Conservation (phyloP, 202 grass and related monocot species). For the Schoenoplectus tabernaemontani region DNA sequence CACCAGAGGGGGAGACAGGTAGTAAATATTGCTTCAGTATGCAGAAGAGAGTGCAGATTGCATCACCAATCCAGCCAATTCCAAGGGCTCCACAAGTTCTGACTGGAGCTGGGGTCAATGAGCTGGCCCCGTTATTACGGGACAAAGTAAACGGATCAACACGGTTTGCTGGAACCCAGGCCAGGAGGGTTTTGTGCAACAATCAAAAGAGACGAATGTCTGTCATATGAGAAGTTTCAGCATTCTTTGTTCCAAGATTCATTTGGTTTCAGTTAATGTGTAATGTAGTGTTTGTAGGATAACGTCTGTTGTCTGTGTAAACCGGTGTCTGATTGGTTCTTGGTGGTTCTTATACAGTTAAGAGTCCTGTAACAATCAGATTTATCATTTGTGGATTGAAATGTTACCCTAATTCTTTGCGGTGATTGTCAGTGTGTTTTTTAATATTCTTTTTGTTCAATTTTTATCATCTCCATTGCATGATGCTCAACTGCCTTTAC, state of each 20-base stretch:
- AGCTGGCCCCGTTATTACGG: conserved; percentile 26
- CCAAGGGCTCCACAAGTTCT: background rate
- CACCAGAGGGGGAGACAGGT: background rate
- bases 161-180: background rate
- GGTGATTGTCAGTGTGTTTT: background rate
- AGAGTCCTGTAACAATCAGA: background rate
- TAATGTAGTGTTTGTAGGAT: conserved; percentile 2
- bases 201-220: conserved; percentile 23
- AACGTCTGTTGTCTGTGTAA: conserved; percentile 1
- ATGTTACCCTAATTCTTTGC: background rate
- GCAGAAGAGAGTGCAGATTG: conserved; percentile 49
- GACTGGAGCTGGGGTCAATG: conserved; percentile 33
- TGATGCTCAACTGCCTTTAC: background rate
- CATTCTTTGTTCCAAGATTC: background rate
- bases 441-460: background rate
- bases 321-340: background rate
- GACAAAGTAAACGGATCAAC: conserved; percentile 32
- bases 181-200: conserved; percentile 32
- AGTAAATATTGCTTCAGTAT: conserved; percentile 64
- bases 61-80: conserved; percentile 29
- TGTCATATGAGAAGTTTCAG: background rate
- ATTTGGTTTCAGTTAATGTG: background rate
- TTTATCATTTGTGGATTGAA: background rate
- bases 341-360: background rate
- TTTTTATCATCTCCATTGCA: background rate